These are phyloP conservation scores for Priceomyces medius DNA, from an alignment of 805 yeast species.

Conservation along the genomic window DNA sequence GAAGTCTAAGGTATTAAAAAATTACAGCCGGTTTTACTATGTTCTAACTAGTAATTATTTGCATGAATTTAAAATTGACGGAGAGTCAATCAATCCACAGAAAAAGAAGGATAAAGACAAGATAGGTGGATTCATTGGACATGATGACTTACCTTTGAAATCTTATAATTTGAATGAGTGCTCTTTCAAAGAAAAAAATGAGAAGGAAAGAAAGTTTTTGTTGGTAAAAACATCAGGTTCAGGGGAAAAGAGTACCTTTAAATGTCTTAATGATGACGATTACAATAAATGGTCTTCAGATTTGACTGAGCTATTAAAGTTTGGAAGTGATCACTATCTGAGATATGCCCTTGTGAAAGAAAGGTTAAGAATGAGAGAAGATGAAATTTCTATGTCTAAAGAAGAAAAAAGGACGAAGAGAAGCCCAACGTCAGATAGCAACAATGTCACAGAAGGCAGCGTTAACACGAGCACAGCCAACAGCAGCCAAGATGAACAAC, in stretches of 20 bases:
- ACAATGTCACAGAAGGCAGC: not conserved
- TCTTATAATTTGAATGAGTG: constrained; percentile 44
- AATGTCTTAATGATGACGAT: constrained; percentile 44
- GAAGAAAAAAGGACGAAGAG: not conserved
- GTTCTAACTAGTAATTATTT: constrained; percentile 43
- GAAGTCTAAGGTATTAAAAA: constrained; percentile 41
- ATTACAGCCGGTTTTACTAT: constrained; percentile 36
- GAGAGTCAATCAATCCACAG: constrained; percentile 9
- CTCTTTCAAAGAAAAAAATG: constrained; percentile 31
- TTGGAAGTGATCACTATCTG: constrained; percentile 42
- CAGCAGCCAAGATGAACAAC: not conserved
- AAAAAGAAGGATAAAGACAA: constrained; percentile 27
- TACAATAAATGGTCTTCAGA: constrained; percentile 56
- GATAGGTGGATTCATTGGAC: constrained; percentile 40
- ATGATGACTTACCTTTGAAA: constrained; percentile 38
- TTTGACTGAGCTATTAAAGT: constrained; percentile 50
- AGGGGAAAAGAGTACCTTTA: constrained; percentile 37
- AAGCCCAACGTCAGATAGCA: not conserved
- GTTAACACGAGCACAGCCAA: not conserved
- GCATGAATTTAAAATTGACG: constrained; percentile 41
- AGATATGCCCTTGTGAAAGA: constrained; percentile 50
- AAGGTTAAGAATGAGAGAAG: constrained; percentile 29
- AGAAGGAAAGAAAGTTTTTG: constrained; percentile 33
- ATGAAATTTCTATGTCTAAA: not conserved
- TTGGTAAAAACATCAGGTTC: constrained; percentile 26